Percentiles rank a stretch among this genome's conserved stretches.
These are phyloP conservation scores for Orbilia brochopaga DNA, from an alignment of 2,329 filamentous ascomycete genomes.

Conservation along the genomic window DNA sequence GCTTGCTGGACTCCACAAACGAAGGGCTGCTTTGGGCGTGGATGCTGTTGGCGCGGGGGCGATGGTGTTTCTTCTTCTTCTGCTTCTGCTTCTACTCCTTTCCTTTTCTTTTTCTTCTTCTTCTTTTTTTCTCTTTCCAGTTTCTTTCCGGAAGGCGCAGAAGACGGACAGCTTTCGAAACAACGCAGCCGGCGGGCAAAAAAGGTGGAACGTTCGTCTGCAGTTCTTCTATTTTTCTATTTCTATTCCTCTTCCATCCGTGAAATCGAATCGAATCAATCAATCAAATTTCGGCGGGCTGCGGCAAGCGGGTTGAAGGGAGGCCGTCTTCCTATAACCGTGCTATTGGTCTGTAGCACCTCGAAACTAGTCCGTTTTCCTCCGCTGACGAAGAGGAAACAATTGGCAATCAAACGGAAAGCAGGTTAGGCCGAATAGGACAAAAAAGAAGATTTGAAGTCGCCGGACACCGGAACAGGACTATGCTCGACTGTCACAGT, in stretches of 20 bases:
- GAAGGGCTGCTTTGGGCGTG: slow-evolving; percentile 31
- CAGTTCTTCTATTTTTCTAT: not conserved
- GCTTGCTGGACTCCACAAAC: slow-evolving; percentile 24
- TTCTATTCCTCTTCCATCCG: too few relatives aligned
- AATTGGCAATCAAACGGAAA: slow-evolving; percentile 1
- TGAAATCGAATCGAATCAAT: too few relatives aligned
- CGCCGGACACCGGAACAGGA: not conserved
- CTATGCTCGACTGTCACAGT: not conserved
- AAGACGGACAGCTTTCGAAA: slow-evolving; percentile 23
- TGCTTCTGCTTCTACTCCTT: not conserved
- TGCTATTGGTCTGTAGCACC: slow-evolving; percentile 14
- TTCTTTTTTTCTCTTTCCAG: not conserved
- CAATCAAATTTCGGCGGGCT: slow-evolving; percentile 4
- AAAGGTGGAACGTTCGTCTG: slow-evolving; percentile 29
- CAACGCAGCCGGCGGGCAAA: slow-evolving; percentile 26
- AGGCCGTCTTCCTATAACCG: slow-evolving; percentile 16
- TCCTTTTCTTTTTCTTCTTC: slow-evolving; percentile 10
- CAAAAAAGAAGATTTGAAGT: not conserved
- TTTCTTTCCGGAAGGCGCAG: slow-evolving; percentile 37
- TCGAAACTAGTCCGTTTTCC: slow-evolving; percentile 15
- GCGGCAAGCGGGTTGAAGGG: not conserved
- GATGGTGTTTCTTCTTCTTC: not conserved
- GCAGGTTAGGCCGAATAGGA: not conserved
- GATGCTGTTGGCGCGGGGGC: slow-evolving; percentile 11
- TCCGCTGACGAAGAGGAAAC: not conserved